These are phyloP conservation scores for Iodosphaeria phyllophila DNA, from an alignment of 2,329 filamentous ascomycete species.

Conservation along the genomic window DNA sequence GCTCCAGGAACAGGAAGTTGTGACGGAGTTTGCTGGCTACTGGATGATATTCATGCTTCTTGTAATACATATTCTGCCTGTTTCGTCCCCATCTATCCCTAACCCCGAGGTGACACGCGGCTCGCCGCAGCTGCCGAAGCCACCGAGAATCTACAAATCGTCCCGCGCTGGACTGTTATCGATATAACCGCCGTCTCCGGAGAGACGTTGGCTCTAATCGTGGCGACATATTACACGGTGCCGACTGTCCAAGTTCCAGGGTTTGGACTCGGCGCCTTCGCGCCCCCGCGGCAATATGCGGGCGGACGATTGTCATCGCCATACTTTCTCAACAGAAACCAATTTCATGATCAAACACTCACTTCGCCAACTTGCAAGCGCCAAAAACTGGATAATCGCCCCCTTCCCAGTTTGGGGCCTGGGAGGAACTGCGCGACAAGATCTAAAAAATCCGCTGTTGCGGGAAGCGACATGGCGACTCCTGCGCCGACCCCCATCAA, in stretches of 20 bases:
- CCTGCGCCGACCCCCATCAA: conserved; percentile 25
- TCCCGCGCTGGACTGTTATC: too few relatives aligned
- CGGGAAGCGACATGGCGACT: conserved; percentile 7
- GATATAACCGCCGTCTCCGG: too few relatives aligned
- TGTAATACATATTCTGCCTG: too few relatives aligned
- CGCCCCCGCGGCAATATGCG: conserved; percentile 12
- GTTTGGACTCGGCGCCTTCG: conserved; percentile 14
- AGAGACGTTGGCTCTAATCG: conserved; percentile 12
- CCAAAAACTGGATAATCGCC: conserved; percentile 8
- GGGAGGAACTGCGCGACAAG: conserved; percentile 5
- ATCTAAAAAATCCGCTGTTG: conserved; percentile 5
- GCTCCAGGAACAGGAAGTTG: too few relatives aligned
- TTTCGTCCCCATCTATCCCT: too few relatives aligned
- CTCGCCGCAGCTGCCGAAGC: too few relatives aligned
- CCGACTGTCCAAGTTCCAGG: conserved; percentile 15
- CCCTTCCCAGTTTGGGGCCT: conserved; percentile 3
- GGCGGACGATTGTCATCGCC: conserved; percentile 13
- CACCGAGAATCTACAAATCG: too few relatives aligned
- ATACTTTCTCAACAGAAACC: conserved; percentile 11
- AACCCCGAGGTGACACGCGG: too few relatives aligned
- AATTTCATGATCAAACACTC: conserved; percentile 8
- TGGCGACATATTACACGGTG: conserved; percentile 17
- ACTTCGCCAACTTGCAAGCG: conserved; percentile 10
- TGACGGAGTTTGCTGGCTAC: too few relatives aligned
- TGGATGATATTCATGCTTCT: too few relatives aligned